Base-by-base conservation (phyloP, 2,329 filamentous ascomycete species). In the Acrocalymma vagum region DNA sequence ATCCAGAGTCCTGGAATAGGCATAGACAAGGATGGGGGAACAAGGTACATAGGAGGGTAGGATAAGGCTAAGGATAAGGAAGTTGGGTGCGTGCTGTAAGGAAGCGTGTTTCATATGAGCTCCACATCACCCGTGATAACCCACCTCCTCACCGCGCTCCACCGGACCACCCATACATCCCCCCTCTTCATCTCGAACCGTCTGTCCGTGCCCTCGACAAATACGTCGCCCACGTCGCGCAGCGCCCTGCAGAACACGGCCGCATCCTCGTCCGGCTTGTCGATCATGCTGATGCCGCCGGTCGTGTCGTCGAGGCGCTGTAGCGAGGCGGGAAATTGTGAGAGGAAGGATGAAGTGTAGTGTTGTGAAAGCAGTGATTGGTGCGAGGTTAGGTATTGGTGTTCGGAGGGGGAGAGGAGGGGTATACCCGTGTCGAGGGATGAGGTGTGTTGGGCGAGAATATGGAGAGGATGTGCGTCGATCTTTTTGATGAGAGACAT, bases 271-370 rank as follows among this genome's bases (percentile, higher is more conserved):
- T 97, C 94, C 0, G 94, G 94, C 2, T 82, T 78, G 63, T 96
- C 91, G 20, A 97, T 83, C 94, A 99, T 99, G 72, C 83, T 91
- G 41, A 93, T 86, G 8, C 92, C 92, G 20, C 91, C 93, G 0
- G 88, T 85, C 10, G 88, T 89, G 73, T 99, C 94, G 71, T 97
- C 95, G 38, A 99, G 75, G 54, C 91, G 85, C 68, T 93, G 87
- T 58, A 99, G 71, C 29, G 83, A 78, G 10, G 82, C 73, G 1
- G 94, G 94, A 58, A 99, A 96, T 9, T 87, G 84, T 0, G 79
- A 80, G 11, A 99, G 78, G 62, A 99, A 99, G 1, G 89, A 93
- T 1, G 86, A 81, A 5, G 88, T 78, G 72, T 95, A 97, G 71
- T 97, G 92, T 36, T 84, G 81, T 41, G 92, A 86, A 13, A 97